Evolutionary conservation across 192 early-diverging fungal genomes (phyloP), one percentile per base, ranked within the genome.

Genomic region (Podila horticola): DNA sequence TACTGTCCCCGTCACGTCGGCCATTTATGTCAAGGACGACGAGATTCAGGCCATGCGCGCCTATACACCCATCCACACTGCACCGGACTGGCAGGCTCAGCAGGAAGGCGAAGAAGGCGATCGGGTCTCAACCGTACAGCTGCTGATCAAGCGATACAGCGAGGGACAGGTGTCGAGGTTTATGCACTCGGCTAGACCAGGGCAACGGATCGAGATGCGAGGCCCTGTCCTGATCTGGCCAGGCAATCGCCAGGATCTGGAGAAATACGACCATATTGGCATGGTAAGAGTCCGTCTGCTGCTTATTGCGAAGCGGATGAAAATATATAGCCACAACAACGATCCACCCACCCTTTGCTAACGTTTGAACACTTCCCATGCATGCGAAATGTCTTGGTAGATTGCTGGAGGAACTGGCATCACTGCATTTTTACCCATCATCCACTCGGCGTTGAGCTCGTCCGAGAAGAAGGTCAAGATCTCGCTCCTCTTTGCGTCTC

Each of bases 381-480:
- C 9, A 0, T 36, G 1, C 9, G 34, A 1, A 1, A 38, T 38
- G 36, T 38, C 8, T 15, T 45, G 41, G 3, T 45, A 90, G 88
- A 86, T 94, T 64, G 92, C 92, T 51, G 93, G 93, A 75, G 93
- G 93, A 29, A 93, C 93, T 1, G 93, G 93, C 15, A 90, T 93
- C 24, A 88, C 93, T 5, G 92, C 91, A 30, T 88, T 94, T 85
- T 87, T 91, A 71, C 88, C 91, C 69, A 74, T 92, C 9, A 89
- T 91, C 9, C 79, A 85, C 26, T 76, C 74, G 3, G 83, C 86
- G 12, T 66, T 93, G n/a, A 62, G 62, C 13, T 67, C 90, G 38
- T 69, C 84, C 0, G 52, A 67, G 1, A 86, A 89, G 59, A 74
- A 67, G 30, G 88, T 84, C 62, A 84, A 74, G 29, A 62, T 88